Evolutionary conservation across 148 eudicot genomes (phyloP), one percentile per base, ranked within the genome.

Genomic region (Pouteria glomerata): DNA sequence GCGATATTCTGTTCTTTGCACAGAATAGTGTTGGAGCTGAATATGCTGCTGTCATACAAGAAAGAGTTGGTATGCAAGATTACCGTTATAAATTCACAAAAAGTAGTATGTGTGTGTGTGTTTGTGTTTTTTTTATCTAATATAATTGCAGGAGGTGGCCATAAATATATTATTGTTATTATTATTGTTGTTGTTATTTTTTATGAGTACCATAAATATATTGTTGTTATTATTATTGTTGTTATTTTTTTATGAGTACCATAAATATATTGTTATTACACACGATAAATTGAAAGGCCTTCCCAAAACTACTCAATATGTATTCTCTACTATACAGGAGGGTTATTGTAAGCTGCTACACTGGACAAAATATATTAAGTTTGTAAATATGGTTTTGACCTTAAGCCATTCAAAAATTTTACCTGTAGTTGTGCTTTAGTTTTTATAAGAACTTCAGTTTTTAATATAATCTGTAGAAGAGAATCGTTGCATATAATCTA

Each of bases 11-110:
- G 66, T 81, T 76, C 71, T 91, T 85, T 74, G 88, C 93, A 55
- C 87, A 94, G 72, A 87, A 79, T 79, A 76, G 96, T 39, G 69
- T 76, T 39, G 97, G 92, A 14, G 41, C 81, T 69, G 91, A 86
- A 72, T 81, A 80, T 53, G 85, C 88, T 62, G 78, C 81, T 52
- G 73, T 85, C 56, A 81, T 91, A 74, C 85, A 74, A 59, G 84
- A 84, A 68, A 84, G 91, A 53, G 51, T 88, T 68, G 88, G 94
- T 88, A 80, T 8, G 71, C n/a, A 52, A n/a, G 19, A 10, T 4
- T 41, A 58, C 45, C 14, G 10, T 2, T 2, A n/a, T 45, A 47
- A 66, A 2, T 30, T 27, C 27, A 42, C 7, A 65, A 35, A 16
- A 1, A 1, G 23, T 1, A 24, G 69, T 21, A 34, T 50, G n/a